These are phyloP conservation scores for Coemansia reversa DNA, from an alignment of 192 early-diverging fungal genomes.

Conservation along the genomic window DNA sequence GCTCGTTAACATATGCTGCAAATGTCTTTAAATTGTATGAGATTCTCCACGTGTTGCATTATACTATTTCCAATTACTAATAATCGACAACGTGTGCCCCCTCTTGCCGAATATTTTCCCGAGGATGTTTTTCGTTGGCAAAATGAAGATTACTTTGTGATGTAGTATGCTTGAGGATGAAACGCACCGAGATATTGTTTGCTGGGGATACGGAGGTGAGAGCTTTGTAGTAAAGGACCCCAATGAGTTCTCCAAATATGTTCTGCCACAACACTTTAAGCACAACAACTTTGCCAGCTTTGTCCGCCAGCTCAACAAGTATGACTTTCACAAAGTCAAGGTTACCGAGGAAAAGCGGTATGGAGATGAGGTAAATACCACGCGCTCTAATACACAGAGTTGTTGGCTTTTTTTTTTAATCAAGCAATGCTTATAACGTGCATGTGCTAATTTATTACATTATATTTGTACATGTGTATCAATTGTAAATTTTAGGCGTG, in stretches of 20 bases:
- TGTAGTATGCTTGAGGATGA: constrained; percentile 55
- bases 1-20: neutral
- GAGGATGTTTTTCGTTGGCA: neutral
- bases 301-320: constrained; percentile 87
- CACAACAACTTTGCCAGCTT: constrained; percentile 93
- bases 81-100: neutral
- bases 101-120: neutral
- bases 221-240: constrained; percentile 87
- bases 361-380: constrained; percentile 47
- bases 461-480: neutral
- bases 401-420: neutral
- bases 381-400: neutral
- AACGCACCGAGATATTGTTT: constrained; percentile 50
- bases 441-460: neutral
- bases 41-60: neutral
- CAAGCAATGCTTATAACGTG: neutral
- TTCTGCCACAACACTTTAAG: constrained; percentile 86
- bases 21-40: neutral
- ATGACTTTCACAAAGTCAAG: constrained; percentile 77
- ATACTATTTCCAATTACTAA: neutral
- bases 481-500: constrained; percentile 61
- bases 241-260: constrained; percentile 72
- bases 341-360: constrained; percentile 52
- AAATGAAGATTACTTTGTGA: neutral
- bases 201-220: constrained; percentile 81